Conservation (phyloP, 176 grass and related monocot species). For the Poa annua region DNA sequence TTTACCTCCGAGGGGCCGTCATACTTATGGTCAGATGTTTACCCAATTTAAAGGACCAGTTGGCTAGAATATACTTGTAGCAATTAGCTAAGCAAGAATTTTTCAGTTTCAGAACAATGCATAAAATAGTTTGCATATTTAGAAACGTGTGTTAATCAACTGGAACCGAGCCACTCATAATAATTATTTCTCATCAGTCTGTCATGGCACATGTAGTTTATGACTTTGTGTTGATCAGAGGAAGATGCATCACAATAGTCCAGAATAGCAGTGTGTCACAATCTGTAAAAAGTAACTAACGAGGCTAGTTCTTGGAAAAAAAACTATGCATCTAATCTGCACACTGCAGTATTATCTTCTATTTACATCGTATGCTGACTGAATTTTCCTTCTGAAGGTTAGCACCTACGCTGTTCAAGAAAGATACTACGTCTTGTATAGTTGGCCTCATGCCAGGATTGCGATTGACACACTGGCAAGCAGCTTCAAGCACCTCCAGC, state of each 20-base stretch:
- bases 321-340: conserved; percentile 11
- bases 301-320: background rate
- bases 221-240: too few relatives aligned
- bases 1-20: too few relatives aligned
- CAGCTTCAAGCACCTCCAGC: background rate
- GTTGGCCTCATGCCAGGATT: background rate
- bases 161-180: background rate
- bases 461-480: background rate
- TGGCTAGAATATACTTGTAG: too few relatives aligned
- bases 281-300: background rate
- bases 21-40: too few relatives aligned
- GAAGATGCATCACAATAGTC: conserved; percentile 12
- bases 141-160: too few relatives aligned
- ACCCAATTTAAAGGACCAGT: too few relatives aligned
- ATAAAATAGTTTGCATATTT: too few relatives aligned
- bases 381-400: conserved; percentile 23
- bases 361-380: conserved; percentile 1
- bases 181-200: background rate
- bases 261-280: background rate
- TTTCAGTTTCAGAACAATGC: too few relatives aligned
- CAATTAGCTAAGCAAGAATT: too few relatives aligned
- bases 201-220: too few relatives aligned
- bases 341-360: background rate
- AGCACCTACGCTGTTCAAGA: conserved; percentile 25
- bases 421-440: conserved; percentile 39